A percentile compares a stretch with the other conserved stretches of the same genome.
phyloP scores from a whole-genome alignment of 1,284 basidiomycete species.

The Phellopilus nigrolimitatus region DNA sequence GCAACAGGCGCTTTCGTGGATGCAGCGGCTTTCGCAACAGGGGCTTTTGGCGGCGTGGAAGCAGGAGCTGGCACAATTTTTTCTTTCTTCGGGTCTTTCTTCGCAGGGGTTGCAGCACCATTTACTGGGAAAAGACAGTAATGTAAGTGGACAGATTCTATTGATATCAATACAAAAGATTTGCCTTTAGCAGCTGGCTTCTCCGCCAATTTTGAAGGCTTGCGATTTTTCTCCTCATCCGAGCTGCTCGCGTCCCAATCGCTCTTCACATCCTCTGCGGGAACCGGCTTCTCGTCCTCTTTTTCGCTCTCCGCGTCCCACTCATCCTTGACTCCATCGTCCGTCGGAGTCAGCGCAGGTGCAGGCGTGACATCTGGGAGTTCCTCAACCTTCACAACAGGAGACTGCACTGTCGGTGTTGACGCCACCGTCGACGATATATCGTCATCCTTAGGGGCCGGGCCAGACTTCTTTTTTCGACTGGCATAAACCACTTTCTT shows the following conservation, averaged over 20 bases:
- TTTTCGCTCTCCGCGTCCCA: constrained; percentile 78
- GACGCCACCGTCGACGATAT: constrained; percentile 22
- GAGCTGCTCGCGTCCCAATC: constrained; percentile 85
- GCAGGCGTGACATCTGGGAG: constrained; percentile 41
- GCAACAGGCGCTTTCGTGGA: neutral
- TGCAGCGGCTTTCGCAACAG: constrained; percentile 5
- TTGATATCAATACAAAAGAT: constrained; percentile 12
- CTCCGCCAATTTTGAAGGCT: constrained; percentile 23
- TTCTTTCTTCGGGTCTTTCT: neutral
- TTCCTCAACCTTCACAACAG: constrained; percentile 20
- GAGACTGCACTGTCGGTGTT: constrained; percentile 25
- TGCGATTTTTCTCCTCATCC: constrained; percentile 44
- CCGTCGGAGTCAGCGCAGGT: constrained; percentile 33
- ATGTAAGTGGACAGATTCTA: neutral
- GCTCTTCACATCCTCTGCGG: constrained; percentile 53
- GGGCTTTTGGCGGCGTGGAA: neutral
- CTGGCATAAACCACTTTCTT: constrained; percentile 79
- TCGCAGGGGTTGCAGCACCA: neutral
- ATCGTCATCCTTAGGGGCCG: constrained; percentile 27
- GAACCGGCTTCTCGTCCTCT: constrained; percentile 33
- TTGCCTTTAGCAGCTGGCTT: constrained; percentile 25
- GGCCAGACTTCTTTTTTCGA: constrained; percentile 72
- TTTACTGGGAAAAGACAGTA: neutral
- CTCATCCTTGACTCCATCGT: constrained; percentile 66
- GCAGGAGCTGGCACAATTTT: neutral